Base-by-base conservation (phyloP, 2,329 filamentous ascomycete genomes). In the Venturia carpophila region DNA sequence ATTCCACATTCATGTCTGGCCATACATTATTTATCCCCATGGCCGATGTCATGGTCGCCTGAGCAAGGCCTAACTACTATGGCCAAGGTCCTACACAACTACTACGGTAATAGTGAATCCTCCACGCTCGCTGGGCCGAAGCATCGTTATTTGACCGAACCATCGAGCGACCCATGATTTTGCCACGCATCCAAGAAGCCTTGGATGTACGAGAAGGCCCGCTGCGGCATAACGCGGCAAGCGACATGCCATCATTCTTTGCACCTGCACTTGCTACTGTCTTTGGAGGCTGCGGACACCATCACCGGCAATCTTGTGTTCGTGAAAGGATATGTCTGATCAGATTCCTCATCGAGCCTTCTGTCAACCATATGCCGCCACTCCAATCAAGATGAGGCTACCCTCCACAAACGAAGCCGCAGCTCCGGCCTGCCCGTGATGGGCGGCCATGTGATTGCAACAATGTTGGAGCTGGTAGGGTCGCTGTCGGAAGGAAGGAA, bases 171-270 rank as follows among this genome's bases (percentile, higher is more conserved):
- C 3, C 30, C 30, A 34, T 34, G 30, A 34, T 34, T 47, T 47
- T 47, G 45, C 45, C 45, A 47, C 45, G 10, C 45, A 34, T 55
- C 17, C 49, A 34, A 55, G 49, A 34, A 55, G 24, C 11, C 49
- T 55, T 55, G 27, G 49, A 34, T 24, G 47, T 24, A 27, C 24
- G 9, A 19, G 1, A 17, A 55, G 27, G 49, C 11, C 24, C 30
- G 45, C 45, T n/a, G 45, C 45, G 19, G 49, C 27, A 56, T 39
- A 37, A 30, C 52, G 52, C 52, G 52, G 52, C 27, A 58, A 34
- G 27, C 30, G 37, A 39, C 27, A 9, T 58, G 45, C 45, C 45
- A 10, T 47, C 15, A 24, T 6, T 6, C 30, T 34, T 34, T 34
- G 30, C 30, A 34, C 6, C 30, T 34, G 30, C 30, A 11, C 30